These are phyloP conservation scores for Hypoxylon perforatum DNA, from an alignment of 495 filamentous ascomycete species.

Conservation along the genomic window DNA sequence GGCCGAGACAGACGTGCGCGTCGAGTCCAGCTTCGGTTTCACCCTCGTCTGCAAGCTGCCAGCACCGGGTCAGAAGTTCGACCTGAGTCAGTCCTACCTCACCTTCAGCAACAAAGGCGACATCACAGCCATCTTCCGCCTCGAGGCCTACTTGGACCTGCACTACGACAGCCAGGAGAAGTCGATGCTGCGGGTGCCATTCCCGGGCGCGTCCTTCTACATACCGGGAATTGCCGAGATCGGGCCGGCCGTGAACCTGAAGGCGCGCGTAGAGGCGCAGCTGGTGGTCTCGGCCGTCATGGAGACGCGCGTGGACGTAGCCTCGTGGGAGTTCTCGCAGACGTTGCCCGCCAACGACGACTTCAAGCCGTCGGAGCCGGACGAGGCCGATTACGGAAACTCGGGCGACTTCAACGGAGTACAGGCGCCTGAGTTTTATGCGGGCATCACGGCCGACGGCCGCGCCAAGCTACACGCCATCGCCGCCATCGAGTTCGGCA, in stretches of 20 bases:
- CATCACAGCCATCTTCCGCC: conserved; percentile 35
- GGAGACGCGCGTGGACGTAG: conserved; percentile 3
- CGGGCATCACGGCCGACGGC: conserved; percentile 12
- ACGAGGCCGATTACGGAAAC: conserved; percentile 26
- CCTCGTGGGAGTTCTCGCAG: conserved; percentile 15
- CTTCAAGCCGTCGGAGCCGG: conserved; percentile 14
- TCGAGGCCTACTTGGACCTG: conserved; percentile 32
- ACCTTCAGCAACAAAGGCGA: conserved; percentile 47
- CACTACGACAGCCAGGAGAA: conserved; percentile 26
- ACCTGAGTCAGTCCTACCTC: conserved; percentile 42
- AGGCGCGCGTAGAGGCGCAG: conserved; percentile 32
- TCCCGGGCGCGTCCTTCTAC: conserved; percentile 41
- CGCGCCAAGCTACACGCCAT: conserved; percentile 34
- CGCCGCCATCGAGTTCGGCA: conserved; percentile 43
- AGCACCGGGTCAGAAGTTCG: background rate
- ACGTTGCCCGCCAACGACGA: conserved; percentile 3
- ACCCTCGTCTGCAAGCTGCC: conserved; percentile 35
- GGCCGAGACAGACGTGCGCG: conserved; percentile 31
- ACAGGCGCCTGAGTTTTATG: conserved; percentile 2
- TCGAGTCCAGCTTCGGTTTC: conserved; percentile 43
- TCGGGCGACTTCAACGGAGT: conserved; percentile 24
- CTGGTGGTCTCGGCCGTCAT: conserved; percentile 6
- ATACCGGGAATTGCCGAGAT: conserved; percentile 51
- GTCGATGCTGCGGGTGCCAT: background rate
- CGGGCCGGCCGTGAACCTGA: conserved; percentile 48